Conservation (phyloP, 2,329 filamentous ascomycete genomes). For the Monosporascus sp. region DNA sequence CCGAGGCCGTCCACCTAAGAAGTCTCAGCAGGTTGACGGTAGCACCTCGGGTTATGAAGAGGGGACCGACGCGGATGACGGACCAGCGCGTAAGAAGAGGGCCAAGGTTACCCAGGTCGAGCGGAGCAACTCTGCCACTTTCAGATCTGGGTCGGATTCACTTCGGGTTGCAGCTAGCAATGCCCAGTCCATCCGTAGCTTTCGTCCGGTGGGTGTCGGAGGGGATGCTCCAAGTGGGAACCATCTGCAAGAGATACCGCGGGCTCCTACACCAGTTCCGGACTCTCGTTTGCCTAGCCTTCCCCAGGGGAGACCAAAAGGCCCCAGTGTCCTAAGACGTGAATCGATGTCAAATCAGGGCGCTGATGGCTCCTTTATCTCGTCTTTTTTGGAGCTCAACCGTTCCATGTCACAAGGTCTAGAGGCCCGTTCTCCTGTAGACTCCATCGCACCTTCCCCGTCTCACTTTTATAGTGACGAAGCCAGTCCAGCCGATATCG, state of each 20-base stretch:
- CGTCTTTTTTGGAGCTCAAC: constrained; percentile 27
- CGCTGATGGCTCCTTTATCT: constrained; percentile 29
- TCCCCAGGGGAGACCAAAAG: constrained; percentile 26
- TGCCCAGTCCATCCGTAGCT: constrained; percentile 78
- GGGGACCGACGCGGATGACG: constrained; percentile 56
- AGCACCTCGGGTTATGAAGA: constrained; percentile 74
- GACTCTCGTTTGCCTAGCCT: constrained; percentile 30
- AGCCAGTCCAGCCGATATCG: constrained; percentile 75
- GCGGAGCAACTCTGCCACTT: constrained; percentile 65
- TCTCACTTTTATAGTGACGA: constrained; percentile 45
- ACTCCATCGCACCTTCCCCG: constrained; percentile 48
- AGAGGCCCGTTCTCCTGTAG: constrained; percentile 50
- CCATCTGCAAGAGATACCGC: constrained; percentile 67
- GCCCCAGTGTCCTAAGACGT: constrained; percentile 51
- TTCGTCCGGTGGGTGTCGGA: constrained; percentile 64
- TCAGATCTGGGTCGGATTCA: constrained; percentile 72
- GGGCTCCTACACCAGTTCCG: constrained; percentile 74
- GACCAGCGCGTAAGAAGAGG: constrained; percentile 62
- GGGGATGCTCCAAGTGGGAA: constrained; percentile 37
- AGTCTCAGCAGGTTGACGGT: constrained; percentile 44
- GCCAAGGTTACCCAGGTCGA: constrained; percentile 72
- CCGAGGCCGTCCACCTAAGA: constrained; percentile 52
- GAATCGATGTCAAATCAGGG: constrained; percentile 56
- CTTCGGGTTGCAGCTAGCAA: constrained; percentile 88
- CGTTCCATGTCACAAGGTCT: constrained; percentile 39